phyloP scores from a whole-genome alignment of 305 asterid species.

The Nicotiana rustica region DNA sequence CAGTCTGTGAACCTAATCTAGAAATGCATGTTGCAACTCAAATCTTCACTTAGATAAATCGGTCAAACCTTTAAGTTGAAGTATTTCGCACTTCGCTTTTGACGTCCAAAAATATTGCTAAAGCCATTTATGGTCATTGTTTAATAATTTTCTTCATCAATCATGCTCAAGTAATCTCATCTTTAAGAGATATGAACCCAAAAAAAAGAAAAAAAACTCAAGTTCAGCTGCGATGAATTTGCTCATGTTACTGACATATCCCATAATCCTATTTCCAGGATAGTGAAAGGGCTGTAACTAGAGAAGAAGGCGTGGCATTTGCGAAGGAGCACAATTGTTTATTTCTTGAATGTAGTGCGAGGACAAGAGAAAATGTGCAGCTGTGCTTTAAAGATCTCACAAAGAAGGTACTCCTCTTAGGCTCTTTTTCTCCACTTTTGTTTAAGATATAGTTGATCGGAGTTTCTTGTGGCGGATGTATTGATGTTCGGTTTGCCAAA shows the following conservation, averaged over 20 bases:
- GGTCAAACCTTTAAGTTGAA: neutral
- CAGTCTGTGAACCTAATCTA: neutral
- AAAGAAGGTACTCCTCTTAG: conserved; percentile 56
- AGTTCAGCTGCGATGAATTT: neutral
- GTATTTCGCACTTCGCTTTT: neutral
- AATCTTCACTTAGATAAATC: neutral
- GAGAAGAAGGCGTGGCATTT: conserved; percentile 81
- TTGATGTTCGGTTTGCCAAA: neutral
- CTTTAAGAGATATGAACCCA: neutral
- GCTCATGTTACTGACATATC: conserved; percentile 18
- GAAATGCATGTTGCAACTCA: conserved; percentile 6
- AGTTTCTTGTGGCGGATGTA: neutral
- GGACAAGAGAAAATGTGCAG: conserved; percentile 81
- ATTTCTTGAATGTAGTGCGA: conserved; percentile 86
- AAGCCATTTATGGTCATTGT: neutral
- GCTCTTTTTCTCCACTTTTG: neutral
- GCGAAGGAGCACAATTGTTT: conserved; percentile 73
- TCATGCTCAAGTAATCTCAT: neutral
- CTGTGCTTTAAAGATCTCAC: conserved; percentile 76
- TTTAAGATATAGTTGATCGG: neutral
- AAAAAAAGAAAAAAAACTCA: neutral
- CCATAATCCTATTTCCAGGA: conserved; percentile 57
- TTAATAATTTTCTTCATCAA: neutral
- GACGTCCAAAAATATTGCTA: neutral
- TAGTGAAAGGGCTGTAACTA: conserved; percentile 74